Percentiles rank a stretch among this genome's conserved stretches.
Conservation (phyloP, 805 yeast genomes). For the Zygotorulaspora florentina region DNA sequence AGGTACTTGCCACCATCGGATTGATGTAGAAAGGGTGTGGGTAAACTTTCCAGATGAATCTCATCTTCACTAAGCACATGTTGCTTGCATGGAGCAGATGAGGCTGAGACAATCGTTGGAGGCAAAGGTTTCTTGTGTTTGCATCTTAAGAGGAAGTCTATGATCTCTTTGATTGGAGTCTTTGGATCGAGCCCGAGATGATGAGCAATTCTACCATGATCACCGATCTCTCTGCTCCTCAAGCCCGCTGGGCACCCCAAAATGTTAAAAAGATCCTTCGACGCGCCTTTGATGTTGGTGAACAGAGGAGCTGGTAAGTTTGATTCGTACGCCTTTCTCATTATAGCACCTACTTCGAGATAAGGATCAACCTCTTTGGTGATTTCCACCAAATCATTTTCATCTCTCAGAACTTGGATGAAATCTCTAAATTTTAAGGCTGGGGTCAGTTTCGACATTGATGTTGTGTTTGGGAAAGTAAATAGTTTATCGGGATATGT, state of each 20-base stretch:
- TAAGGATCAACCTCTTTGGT: conserved; percentile 25
- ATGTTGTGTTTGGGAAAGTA: too few relatives aligned
- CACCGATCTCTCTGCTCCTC: conserved; percentile 12
- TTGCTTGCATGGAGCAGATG: conserved; percentile 23
- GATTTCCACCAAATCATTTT: conserved; percentile 27
- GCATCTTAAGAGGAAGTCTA: conserved; percentile 20
- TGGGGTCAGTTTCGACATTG: conserved; percentile 14
- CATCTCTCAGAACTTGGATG: conserved; percentile 21
- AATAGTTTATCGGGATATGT: too few relatives aligned
- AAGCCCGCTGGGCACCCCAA: conserved; percentile 29
- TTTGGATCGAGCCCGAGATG: conserved; percentile 24
- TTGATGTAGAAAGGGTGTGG: conserved; percentile 24
- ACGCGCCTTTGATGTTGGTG: conserved; percentile 17
- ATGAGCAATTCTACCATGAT: conserved; percentile 29
- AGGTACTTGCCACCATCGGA: conserved; percentile 29
- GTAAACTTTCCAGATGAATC: conserved; percentile 19
- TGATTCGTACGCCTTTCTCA: conserved; percentile 27
- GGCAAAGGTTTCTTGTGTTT: conserved; percentile 17
- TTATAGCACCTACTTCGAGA: conserved; percentile 31
- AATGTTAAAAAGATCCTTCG: conserved; percentile 21
- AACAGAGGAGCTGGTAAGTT: conserved; percentile 26
- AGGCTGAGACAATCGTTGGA: conserved; percentile 13
- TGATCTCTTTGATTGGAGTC: conserved; percentile 25
- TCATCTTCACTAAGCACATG: conserved; percentile 20
- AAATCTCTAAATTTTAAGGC: conserved; percentile 29